Conservation (phyloP, 1,139 yeast genomes). For the Taiozyma onychis region DNA sequence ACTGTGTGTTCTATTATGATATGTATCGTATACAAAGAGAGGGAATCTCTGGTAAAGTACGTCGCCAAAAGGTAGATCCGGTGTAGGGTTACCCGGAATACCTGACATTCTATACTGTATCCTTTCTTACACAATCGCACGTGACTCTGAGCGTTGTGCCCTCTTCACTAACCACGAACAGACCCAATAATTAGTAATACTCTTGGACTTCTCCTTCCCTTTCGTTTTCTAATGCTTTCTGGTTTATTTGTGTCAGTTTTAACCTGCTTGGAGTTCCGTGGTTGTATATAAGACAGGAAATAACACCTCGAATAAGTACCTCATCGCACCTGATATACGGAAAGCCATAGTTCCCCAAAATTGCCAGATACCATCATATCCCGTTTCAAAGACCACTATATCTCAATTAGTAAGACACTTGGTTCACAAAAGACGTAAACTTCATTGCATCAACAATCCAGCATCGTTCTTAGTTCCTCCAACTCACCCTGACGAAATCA, state of each 20-base stretch:
- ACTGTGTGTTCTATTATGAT: no score
- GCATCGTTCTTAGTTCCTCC: background rate
- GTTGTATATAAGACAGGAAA: background rate
- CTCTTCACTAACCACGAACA: background rate
- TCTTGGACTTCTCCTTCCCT: background rate
- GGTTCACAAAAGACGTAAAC: background rate
- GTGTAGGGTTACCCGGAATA: no score
- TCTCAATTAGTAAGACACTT: background rate
- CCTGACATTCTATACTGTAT: no score
- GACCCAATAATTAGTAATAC: background rate
- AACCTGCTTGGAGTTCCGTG: background rate
- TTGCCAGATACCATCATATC: background rate
- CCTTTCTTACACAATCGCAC: conserved; percentile 9
- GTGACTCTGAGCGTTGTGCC: conserved; percentile 1
- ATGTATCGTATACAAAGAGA: no score
- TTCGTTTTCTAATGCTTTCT: background rate
- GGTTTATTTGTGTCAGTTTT: background rate
- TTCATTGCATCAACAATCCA: background rate
- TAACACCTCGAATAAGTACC: background rate
- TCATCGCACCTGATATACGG: background rate
- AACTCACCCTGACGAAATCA: background rate
- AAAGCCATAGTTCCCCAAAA: background rate
- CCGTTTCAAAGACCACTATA: background rate
- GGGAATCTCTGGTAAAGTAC: no score
- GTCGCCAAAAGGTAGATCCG: no score